Base-by-base conservation (phyloP, 148 eudicot species). In the Cornus suecica region DNA sequence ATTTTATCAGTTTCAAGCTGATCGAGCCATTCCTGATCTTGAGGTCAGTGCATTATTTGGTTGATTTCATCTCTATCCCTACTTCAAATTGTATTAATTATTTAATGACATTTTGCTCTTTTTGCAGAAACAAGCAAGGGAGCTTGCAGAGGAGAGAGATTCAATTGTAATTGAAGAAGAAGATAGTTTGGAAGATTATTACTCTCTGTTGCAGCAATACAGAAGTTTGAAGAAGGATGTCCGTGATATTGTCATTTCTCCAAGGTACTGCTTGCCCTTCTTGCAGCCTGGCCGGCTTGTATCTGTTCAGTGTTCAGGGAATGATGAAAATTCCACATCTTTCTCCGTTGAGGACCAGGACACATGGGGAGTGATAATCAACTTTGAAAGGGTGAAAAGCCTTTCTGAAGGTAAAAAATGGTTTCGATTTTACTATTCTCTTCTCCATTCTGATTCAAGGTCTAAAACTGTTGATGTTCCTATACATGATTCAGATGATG, bases 221-320 rank as follows among this genome's bases (percentile, higher is more conserved):
- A 92, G 76, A 84, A 83, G 83, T 73, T 81, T 90, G 82, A 95
- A 86, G 81, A 87, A 90, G 79, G 97, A 89, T 75, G 88, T 91
- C 10, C 94, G 90, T 62, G 97, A 87, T 70, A 83, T 88, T 70
- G 80, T 92, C 29, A 80, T 84, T 68, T 73, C 93, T 80, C 92
- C 97, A 15, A 90, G 83, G 82, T 87, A 92, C 77, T 91, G 97
- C 81, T 90, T 95, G 73, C 99, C 97, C 23, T 95, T 92, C 86
- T 83, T 95, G 80, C 97, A 95, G 84, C 97, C 99, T 67, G 99
- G 99, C 56, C 87, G 99, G 82, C 99, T 95, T 84, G 90, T 91
- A 54, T 88, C 86, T 68, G 79, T 92, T 18, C 81, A 87, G 75
- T 91, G 92, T 80, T 76, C 90, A 48, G 84, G 69, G 81, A 80